Evolutionary conservation across 2,329 filamentous ascomycete species (phyloP).

Genomic region (Colletotrichum noveboracense): DNA sequence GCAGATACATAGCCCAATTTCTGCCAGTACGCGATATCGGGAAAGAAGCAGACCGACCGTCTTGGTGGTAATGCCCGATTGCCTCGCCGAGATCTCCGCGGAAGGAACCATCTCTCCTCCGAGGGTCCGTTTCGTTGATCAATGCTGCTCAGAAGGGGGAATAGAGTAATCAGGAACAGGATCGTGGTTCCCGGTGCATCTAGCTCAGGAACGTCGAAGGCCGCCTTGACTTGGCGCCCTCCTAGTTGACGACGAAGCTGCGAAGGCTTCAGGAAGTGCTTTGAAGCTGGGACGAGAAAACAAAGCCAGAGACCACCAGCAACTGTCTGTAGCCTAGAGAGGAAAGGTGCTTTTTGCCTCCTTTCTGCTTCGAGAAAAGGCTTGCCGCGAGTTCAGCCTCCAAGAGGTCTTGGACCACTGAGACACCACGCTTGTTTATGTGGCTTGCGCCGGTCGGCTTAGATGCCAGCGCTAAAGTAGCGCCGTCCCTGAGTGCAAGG

Average conservation of each 20-base stretch:
- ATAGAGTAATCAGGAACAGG: neutral
- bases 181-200: neutral
- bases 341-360: neutral
- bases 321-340: neutral
- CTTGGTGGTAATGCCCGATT: neutral
- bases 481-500: neutral
- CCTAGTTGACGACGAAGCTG: neutral
- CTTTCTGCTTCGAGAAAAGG: neutral
- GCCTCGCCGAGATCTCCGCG: neutral
- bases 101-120: neutral
- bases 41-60: neutral
- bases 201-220: constrained; percentile 12
- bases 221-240: neutral
- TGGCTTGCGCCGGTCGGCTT: neutral
- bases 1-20: neutral
- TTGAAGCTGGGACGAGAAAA: neutral
- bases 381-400: constrained; percentile 11
- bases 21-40: neutral
- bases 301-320: neutral
- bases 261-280: neutral
- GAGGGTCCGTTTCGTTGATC: neutral
- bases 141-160: neutral
- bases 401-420: constrained; percentile 1
- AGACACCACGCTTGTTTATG: neutral
- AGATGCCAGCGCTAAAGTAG: neutral